phyloP scores from a whole-genome alignment of 495 filamentous ascomycete species.

The Xylaria flabelliformis region DNA sequence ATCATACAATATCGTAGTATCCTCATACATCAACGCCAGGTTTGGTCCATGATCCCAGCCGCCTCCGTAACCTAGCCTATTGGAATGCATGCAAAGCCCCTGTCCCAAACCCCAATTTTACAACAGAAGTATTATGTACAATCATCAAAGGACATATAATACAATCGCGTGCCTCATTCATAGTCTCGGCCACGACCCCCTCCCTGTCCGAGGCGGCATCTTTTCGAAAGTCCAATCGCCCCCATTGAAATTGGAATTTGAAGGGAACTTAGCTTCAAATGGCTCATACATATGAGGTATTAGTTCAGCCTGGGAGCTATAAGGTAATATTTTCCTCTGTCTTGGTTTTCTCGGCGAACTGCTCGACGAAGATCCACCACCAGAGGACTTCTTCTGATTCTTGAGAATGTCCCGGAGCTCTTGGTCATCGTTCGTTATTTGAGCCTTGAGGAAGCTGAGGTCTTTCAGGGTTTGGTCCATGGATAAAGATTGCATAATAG shows the following conservation, averaged over 20 bases:
- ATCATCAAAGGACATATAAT: constrained; percentile 8
- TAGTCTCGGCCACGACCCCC: constrained; percentile 1
- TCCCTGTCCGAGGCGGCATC: constrained; percentile 28
- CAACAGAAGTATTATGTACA: constrained; percentile 17
- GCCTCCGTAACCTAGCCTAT: not conserved
- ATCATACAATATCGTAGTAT: constrained; percentile 18
- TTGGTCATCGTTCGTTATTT: constrained; percentile 76
- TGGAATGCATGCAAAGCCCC: constrained; percentile 3
- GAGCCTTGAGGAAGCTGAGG: constrained; percentile 75
- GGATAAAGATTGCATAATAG: constrained; percentile 78
- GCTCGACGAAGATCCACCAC: not conserved
- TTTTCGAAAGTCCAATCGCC: constrained; percentile 34
- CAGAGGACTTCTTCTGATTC: constrained; percentile 49
- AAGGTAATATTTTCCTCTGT: constrained; percentile 35
- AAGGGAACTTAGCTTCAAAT: constrained; percentile 36
- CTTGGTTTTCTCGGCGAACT: constrained; percentile 26
- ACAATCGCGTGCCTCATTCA: constrained; percentile 3
- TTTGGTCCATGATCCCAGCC: constrained; percentile 34
- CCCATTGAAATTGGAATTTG: constrained; percentile 10
- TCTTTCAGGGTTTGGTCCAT: constrained; percentile 42
- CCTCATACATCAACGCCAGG: constrained; percentile 49
- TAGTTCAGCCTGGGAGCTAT: constrained; percentile 37
- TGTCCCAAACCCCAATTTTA: not conserved
- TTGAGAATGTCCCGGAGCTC: constrained; percentile 78
- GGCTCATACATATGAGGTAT: constrained; percentile 39